These are phyloP conservation scores for Neonectria faginata DNA, from an alignment of 2,329 filamentous ascomycete species.

Conservation along the genomic window DNA sequence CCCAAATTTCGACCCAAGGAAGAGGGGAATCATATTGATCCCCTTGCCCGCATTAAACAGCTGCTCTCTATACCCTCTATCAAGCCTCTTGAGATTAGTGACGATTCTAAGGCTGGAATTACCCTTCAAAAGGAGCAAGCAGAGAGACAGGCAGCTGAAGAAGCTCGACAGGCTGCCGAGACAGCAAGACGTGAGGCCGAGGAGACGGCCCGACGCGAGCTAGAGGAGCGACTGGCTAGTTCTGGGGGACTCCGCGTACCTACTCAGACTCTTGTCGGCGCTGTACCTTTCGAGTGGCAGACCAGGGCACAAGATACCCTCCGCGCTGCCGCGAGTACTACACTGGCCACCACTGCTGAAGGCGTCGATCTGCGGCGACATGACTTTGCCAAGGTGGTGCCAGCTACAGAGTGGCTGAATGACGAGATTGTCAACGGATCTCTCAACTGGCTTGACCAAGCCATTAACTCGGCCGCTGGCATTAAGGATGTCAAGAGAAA, in stretches of 20 bases:
- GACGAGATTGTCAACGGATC: slow-evolving; percentile 80
- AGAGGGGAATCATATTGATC: slow-evolving; percentile 27
- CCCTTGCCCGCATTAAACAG: slow-evolving; percentile 40
- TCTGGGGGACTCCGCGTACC: slow-evolving; percentile 49
- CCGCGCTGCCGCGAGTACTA: slow-evolving; percentile 48
- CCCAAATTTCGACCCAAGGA: slow-evolving; percentile 1
- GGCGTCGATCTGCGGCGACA: slow-evolving; percentile 62
- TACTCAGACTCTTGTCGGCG: slow-evolving; percentile 42
- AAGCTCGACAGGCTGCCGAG: slow-evolving; percentile 44
- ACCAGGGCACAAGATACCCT: slow-evolving; percentile 48
- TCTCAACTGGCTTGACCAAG: slow-evolving; percentile 69
- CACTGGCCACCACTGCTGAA: slow-evolving; percentile 61
- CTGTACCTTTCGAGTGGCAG: slow-evolving; percentile 47
- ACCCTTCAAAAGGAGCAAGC: slow-evolving; percentile 41
- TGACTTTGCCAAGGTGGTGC: slow-evolving; percentile 74
- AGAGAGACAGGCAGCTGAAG: slow-evolving; percentile 41
- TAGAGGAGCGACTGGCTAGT: slow-evolving; percentile 46
- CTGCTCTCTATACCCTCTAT: slow-evolving; percentile 45
- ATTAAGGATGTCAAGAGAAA: slow-evolving; percentile 59
- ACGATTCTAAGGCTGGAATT: slow-evolving; percentile 45
- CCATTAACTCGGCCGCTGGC: slow-evolving; percentile 68
- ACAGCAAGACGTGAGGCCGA: slow-evolving; percentile 39
- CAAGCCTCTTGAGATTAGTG: slow-evolving; percentile 44
- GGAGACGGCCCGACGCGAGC: slow-evolving; percentile 41
- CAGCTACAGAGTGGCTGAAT: slow-evolving; percentile 74